These are phyloP conservation scores for Candida nitratophila DNA, from an alignment of 805 yeast genomes.

Conservation along the genomic window DNA sequence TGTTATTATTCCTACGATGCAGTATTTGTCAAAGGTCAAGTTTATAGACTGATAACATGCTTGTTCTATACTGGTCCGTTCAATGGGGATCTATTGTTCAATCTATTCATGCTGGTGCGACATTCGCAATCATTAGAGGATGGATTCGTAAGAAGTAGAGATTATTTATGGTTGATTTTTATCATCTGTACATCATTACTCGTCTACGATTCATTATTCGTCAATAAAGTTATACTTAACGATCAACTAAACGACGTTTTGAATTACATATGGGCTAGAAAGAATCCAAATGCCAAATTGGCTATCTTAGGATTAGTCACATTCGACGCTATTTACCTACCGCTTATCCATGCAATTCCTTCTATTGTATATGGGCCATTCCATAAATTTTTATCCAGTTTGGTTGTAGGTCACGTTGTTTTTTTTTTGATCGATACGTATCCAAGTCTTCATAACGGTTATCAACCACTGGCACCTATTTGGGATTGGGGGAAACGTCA, in stretches of 20 bases:
- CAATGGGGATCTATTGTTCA: conserved; percentile 27
- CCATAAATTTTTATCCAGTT: conserved; percentile 22
- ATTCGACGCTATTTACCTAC: conserved; percentile 37
- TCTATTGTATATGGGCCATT: conserved; percentile 11
- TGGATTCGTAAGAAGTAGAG: conserved; percentile 22
- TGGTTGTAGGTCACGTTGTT: conserved; percentile 35
- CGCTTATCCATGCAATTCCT: conserved; percentile 28
- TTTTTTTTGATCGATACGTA: conserved; percentile 33
- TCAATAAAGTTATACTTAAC: conserved; percentile 29
- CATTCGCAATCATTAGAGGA: conserved; percentile 34
- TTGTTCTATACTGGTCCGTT: conserved; percentile 34
- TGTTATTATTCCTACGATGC: conserved; percentile 29
- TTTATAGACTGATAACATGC: conserved; percentile 30
- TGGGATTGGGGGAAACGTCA: conserved; percentile 28
- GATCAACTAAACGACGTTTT: conserved; percentile 30
- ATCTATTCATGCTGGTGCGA: conserved; percentile 28
- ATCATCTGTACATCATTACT: conserved; percentile 24
- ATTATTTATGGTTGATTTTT: conserved; percentile 32
- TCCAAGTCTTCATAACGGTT: conserved; percentile 30
- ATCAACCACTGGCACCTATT: conserved; percentile 32
- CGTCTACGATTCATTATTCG: conserved; percentile 17
- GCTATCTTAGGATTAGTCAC: conserved; percentile 33
- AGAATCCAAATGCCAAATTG: conserved; percentile 33
- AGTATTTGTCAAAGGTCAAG: conserved; percentile 31
- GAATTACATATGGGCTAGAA: conserved; percentile 40